Percentiles rank a stretch among this genome's conserved stretches.
phyloP scores from a whole-genome alignment of 176 grass and related monocot genomes.

The Hsuehochloa calcarea region DNA sequence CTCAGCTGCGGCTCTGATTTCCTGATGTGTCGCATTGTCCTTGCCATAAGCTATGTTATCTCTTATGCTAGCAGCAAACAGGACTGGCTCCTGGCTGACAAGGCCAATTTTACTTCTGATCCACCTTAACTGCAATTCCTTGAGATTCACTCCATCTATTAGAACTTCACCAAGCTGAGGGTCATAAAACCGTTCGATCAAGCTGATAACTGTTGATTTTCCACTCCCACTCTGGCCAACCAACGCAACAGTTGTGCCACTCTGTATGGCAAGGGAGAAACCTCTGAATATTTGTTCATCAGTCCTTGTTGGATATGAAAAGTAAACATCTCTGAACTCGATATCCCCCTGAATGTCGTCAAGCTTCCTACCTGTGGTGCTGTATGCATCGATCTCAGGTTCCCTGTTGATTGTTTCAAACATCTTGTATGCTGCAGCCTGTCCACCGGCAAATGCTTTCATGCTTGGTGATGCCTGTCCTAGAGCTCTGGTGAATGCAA shows the following conservation, averaged over 20 bases:
- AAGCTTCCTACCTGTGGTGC: slow-evolving; percentile 49
- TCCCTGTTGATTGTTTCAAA: slow-evolving; percentile 78
- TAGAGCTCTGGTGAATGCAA: slow-evolving; percentile 55
- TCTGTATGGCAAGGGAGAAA: slow-evolving; percentile 61
- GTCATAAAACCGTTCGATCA: slow-evolving; percentile 84
- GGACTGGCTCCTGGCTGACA: slow-evolving; percentile 74
- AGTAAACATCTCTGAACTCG: slow-evolving; percentile 66
- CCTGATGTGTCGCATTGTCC: slow-evolving; percentile 51
- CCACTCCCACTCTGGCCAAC: slow-evolving; percentile 90
- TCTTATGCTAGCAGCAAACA: slow-evolving; percentile 71
- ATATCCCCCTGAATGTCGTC: slow-evolving; percentile 78
- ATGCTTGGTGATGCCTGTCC: slow-evolving; percentile 77
- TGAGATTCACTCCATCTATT: slow-evolving; percentile 69
- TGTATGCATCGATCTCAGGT: slow-evolving; percentile 75
- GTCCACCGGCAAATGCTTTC: slow-evolving; percentile 69
- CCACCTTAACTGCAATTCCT: slow-evolving; percentile 70
- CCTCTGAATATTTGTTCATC: slow-evolving; percentile 74
- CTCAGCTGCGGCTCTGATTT: slow-evolving; percentile 63
- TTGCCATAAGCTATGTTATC: slow-evolving; percentile 88
- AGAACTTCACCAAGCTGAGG: slow-evolving; percentile 70
- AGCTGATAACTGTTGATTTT: slow-evolving; percentile 74
- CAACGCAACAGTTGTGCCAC: slow-evolving; percentile 60
- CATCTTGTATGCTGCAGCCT: slow-evolving; percentile 85
- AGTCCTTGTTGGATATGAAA: slow-evolving; percentile 71
- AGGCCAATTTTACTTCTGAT: slow-evolving; percentile 86